phyloP scores from a whole-genome alignment of 257 asterid species.

The Solanum peruvianum region DNA sequence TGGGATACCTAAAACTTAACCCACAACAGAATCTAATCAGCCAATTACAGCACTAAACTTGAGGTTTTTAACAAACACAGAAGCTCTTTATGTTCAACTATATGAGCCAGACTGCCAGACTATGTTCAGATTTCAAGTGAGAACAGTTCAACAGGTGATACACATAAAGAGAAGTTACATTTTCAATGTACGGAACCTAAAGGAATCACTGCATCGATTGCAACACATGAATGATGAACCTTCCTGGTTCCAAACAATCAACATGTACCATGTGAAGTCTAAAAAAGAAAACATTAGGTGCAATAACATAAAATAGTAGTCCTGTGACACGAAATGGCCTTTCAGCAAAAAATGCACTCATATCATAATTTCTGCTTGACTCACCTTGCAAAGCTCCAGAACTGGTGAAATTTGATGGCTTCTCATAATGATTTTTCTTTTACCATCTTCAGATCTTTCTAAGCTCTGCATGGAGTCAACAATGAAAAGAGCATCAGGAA shows the following conservation, averaged over 20 bases:
- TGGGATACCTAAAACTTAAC: not conserved
- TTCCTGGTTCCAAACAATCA: not conserved
- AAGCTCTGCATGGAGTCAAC: constrained; percentile 45
- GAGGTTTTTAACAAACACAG: not conserved
- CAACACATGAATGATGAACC: not conserved
- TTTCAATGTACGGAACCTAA: not conserved
- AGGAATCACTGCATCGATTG: not conserved
- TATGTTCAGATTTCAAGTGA: not conserved
- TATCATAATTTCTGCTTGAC: not conserved
- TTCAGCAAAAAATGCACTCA: not conserved
- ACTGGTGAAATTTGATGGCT: constrained; percentile 81
- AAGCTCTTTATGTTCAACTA: not conserved
- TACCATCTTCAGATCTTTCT: constrained; percentile 62
- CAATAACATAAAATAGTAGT: not conserved
- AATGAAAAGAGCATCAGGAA: not conserved
- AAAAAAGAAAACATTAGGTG: not conserved
- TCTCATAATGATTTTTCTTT: constrained; percentile 56
- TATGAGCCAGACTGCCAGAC: not conserved
- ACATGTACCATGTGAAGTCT: not conserved
- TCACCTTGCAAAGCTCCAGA: constrained; percentile 87
- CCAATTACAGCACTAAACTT: not conserved
- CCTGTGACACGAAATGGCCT: not conserved
- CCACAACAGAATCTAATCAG: not conserved
- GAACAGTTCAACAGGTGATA: not conserved
- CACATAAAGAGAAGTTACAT: not conserved